phyloP scores from a whole-genome alignment of 2,329 filamentous ascomycete species.

The Neofusicoccum laricinum region DNA sequence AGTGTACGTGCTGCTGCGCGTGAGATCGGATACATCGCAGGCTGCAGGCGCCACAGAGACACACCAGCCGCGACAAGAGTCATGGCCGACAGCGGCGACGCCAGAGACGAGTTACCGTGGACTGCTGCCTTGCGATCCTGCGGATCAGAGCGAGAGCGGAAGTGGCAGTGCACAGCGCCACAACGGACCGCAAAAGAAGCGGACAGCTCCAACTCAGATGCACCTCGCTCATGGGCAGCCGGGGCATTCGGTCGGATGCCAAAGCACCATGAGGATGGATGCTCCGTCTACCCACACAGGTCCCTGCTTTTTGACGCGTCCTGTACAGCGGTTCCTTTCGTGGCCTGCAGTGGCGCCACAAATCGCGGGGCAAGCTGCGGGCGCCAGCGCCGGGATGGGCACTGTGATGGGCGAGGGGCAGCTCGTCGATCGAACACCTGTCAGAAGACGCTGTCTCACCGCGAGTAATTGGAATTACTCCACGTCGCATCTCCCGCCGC shows the following conservation, averaged over 20 bases:
- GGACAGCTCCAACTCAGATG: too few relatives aligned
- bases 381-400: background rate
- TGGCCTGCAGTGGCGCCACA: background rate
- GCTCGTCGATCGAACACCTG: background rate
- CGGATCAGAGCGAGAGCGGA: too few relatives aligned
- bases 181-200: background rate
- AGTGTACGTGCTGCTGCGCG: background rate
- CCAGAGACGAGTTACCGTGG: background rate
- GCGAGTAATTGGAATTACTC: constrained; percentile 6
- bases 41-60: background rate
- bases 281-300: too few relatives aligned
- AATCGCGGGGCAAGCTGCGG: background rate
- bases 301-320: too few relatives aligned
- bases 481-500: background rate
- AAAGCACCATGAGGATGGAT: too few relatives aligned
- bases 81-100: background rate
- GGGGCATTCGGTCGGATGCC: too few relatives aligned
- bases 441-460: constrained; percentile 7
- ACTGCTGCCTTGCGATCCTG: constrained; percentile 1
- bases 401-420: constrained; percentile 11
- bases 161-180: background rate
- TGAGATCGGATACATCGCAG: background rate
- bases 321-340: too few relatives aligned
- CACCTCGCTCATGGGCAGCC: too few relatives aligned
- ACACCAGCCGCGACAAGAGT: background rate